Evolutionary conservation across 2,329 filamentous ascomycete species (phyloP).

Genomic region (Trichoderma citrinoviride): DNA sequence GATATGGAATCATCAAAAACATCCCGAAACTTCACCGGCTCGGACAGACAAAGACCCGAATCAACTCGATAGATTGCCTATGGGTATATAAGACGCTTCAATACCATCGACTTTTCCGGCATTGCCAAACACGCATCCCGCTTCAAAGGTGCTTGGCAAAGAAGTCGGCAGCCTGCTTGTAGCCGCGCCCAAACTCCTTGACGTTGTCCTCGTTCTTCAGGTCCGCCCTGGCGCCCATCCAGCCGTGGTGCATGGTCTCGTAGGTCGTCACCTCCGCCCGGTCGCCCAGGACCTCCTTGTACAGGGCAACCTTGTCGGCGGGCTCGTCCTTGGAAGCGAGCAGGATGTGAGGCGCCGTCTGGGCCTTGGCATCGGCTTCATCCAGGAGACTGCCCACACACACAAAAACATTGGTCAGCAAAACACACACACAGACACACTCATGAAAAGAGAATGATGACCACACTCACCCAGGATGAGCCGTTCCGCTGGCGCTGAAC

Average conservation of each 20-base stretch:
- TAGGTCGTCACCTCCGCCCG: conserved; percentile 49
- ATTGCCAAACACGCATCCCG: no score
- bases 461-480: conserved; percentile 32
- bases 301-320: conserved; percentile 43
- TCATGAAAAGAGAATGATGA: not conserved
- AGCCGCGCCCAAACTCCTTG: conserved; percentile 50
- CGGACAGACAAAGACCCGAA: not conserved
- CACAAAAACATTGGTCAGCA: not conserved
- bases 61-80: not conserved
- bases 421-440: no score
- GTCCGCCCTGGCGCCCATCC: conserved; percentile 55
- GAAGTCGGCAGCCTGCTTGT: conserved; percentile 44
- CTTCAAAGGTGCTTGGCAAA: conserved; percentile 41
- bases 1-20: no score
- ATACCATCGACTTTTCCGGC: not conserved
- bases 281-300: conserved; percentile 40
- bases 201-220: conserved; percentile 44
- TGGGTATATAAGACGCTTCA: conserved; percentile 6
- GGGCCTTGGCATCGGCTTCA: conserved; percentile 41
- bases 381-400: conserved; percentile 33
- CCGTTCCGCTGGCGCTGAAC: conserved; percentile 38
- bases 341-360: conserved; percentile 48
- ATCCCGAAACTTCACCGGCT: no score
- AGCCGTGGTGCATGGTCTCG: conserved; percentile 53
- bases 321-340: conserved; percentile 51